Conservation (phyloP, 2,329 filamentous ascomycete genomes). For the Leptosphaerulina australis region DNA sequence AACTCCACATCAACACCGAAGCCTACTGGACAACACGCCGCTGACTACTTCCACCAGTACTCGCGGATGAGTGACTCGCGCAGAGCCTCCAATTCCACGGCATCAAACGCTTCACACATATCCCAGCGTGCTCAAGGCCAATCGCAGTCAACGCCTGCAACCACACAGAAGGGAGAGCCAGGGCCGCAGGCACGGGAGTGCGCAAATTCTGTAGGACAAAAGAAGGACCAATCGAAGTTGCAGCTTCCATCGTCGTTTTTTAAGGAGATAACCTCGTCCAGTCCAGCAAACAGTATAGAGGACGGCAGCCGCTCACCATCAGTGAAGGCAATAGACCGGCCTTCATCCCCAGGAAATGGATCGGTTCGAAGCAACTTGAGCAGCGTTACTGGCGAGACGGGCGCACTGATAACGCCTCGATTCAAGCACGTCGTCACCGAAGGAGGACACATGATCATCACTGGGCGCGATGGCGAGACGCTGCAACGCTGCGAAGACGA, state of each 20-base stretch:
- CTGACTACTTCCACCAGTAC: constrained; percentile 49
- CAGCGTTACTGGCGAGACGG: constrained; percentile 51
- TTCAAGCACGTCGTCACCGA: constrained; percentile 80
- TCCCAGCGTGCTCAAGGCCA: constrained; percentile 26
- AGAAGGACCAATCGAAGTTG: constrained; percentile 17
- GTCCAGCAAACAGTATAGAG: constrained; percentile 32
- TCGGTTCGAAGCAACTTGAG: constrained; percentile 47
- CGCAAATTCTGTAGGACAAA: constrained; percentile 7
- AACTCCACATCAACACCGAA: constrained; percentile 47
- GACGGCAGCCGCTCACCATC: constrained; percentile 33
- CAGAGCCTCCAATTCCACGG: constrained; percentile 35
- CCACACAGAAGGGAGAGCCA: constrained; percentile 13
- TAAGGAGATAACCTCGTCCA: constrained; percentile 39
- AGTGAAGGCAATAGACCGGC: constrained; percentile 23
- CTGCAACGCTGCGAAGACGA: constrained; percentile 88
- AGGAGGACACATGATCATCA: constrained; percentile 81
- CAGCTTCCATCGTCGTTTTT: constrained; percentile 44
- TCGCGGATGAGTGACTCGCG: constrained; percentile 35
- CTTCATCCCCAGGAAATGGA: constrained; percentile 32
- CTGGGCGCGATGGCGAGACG: constrained; percentile 72
- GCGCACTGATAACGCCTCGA: constrained; percentile 68
- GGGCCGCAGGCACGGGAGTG: constrained; percentile 7
- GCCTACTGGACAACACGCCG: constrained; percentile 22
- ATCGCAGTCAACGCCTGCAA: constrained; percentile 1
- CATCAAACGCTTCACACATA: constrained; percentile 37